phyloP scores from a whole-genome alignment of 805 yeast genomes.

The Torulaspora indica region DNA sequence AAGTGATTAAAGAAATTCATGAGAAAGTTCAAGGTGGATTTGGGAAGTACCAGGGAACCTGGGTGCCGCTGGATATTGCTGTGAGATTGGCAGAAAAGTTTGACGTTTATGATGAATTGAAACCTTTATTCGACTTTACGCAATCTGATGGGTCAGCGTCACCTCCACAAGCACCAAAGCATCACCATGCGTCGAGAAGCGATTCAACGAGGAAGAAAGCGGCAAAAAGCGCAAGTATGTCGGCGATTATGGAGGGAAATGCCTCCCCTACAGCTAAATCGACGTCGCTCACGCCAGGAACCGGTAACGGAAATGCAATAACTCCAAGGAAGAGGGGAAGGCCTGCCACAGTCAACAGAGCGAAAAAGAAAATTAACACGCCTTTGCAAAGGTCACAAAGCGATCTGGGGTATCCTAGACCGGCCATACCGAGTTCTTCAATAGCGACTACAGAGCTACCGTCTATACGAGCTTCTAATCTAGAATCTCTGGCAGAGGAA shows the following conservation, averaged over 20 bases:
- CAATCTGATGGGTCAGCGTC: slow-evolving; percentile 46
- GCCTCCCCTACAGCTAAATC: slow-evolving; percentile 18
- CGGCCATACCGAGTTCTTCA: slow-evolving; percentile 26
- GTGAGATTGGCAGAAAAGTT: slow-evolving; percentile 58
- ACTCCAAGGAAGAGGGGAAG: slow-evolving; percentile 34
- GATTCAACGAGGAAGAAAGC: slow-evolving; percentile 34
- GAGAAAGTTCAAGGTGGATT: slow-evolving; percentile 97
- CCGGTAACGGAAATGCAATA: slow-evolving; percentile 13
- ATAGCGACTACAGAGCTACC: slow-evolving; percentile 26
- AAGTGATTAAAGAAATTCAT: slow-evolving; percentile 84
- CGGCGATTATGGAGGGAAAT: slow-evolving; percentile 13
- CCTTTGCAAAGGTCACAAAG: slow-evolving; percentile 31
- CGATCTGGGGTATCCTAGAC: slow-evolving; percentile 29
- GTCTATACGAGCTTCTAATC: slow-evolving; percentile 15
- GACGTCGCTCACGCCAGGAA: not conserved
- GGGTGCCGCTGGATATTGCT: slow-evolving; percentile 86
- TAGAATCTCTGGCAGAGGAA: slow-evolving; percentile 11
- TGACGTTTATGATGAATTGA: slow-evolving; percentile 56
- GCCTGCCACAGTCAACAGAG: slow-evolving; percentile 21
- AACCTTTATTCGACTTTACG: slow-evolving; percentile 61
- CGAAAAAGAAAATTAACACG: slow-evolving; percentile 21
- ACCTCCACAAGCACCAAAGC: slow-evolving; percentile 61
- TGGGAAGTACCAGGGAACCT: slow-evolving; percentile 94
- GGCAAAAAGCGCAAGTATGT: slow-evolving; percentile 25
- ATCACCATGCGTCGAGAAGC: slow-evolving; percentile 57